Evolutionary conservation across 768 basidiomycete species (phyloP).

Genomic region (Dentipellis sp.): DNA sequence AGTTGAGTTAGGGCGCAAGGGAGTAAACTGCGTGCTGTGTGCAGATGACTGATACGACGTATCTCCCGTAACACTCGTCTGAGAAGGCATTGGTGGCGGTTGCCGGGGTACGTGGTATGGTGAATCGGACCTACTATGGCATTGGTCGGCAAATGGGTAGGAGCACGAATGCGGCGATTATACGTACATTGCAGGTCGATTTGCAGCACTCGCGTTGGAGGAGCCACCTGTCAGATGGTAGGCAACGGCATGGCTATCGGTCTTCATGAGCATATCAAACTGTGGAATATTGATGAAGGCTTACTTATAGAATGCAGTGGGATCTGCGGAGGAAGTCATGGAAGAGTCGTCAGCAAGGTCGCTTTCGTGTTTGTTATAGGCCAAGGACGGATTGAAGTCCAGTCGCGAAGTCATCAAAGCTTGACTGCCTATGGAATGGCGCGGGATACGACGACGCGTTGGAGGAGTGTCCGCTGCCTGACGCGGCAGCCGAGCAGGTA

Average conservation of each 20-base stretch:
- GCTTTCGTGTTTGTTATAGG: conserved; percentile 28
- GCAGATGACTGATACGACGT: not conserved
- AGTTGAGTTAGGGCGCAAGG: not conserved
- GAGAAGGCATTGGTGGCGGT: not conserved
- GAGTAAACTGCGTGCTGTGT: not conserved
- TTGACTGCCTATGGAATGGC: not conserved
- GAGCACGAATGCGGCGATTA: not conserved
- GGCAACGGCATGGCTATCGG: conserved; percentile 42
- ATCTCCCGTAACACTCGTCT: not conserved
- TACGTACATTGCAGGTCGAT: not conserved
- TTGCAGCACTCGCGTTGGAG: not conserved
- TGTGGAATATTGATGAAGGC: conserved; percentile 7
- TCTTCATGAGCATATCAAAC: conserved; percentile 1
- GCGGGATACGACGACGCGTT: not conserved
- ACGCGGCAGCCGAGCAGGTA: not conserved
- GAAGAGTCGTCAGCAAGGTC: conserved; percentile 5
- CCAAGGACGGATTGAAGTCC: conserved; percentile 37
- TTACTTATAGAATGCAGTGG: conserved; percentile 51
- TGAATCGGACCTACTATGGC: not conserved
- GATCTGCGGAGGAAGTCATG: conserved; percentile 12
- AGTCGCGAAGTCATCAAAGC: conserved; percentile 5
- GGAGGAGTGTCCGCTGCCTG: not conserved
- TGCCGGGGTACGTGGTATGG: not conserved
- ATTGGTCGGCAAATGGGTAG: not conserved
- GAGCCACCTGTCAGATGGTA: conserved; percentile 25